Conservation (phyloP, 2,329 filamentous ascomycete species). For the Epichloe hybrida region DNA sequence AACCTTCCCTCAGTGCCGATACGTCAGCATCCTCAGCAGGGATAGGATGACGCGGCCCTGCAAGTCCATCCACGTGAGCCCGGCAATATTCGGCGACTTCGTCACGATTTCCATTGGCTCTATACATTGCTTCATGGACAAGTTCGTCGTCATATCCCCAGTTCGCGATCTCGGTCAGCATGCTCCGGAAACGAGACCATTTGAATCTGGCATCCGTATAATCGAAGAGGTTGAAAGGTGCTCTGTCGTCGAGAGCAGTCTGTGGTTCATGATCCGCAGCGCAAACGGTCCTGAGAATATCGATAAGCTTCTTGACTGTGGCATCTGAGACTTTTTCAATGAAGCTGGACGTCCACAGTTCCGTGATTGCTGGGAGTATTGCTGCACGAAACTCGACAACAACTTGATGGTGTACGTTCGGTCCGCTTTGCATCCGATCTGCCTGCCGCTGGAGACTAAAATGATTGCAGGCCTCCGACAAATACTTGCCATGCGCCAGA, state of each 20-base stretch:
- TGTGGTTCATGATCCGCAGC: constrained; percentile 62
- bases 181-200: constrained; percentile 25
- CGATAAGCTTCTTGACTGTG: constrained; percentile 66
- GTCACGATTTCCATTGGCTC: constrained; percentile 54
- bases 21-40: constrained; percentile 42
- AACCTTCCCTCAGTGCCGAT: constrained; percentile 18
- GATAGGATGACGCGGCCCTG: constrained; percentile 52
- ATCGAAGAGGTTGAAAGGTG: constrained; percentile 28
- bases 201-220: constrained; percentile 30
- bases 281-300: constrained; percentile 68
- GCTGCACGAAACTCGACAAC: constrained; percentile 74
- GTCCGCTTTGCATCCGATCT: constrained; percentile 28
- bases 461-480: constrained; percentile 60
- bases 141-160: constrained; percentile 40
- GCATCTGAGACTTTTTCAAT: constrained; percentile 68
- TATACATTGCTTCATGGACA: constrained; percentile 66
- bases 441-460: constrained; percentile 29
- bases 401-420: constrained; percentile 52
- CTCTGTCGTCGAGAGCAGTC: constrained; percentile 39
- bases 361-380: constrained; percentile 60
- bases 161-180: constrained; percentile 20
- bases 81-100: constrained; percentile 63
- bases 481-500: constrained; percentile 62
- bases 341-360: constrained; percentile 75
- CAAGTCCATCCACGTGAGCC: constrained; percentile 42